Evolutionary conservation across 78 protist species (phyloP).

Genomic region (Monosiga brevicollis): DNA sequence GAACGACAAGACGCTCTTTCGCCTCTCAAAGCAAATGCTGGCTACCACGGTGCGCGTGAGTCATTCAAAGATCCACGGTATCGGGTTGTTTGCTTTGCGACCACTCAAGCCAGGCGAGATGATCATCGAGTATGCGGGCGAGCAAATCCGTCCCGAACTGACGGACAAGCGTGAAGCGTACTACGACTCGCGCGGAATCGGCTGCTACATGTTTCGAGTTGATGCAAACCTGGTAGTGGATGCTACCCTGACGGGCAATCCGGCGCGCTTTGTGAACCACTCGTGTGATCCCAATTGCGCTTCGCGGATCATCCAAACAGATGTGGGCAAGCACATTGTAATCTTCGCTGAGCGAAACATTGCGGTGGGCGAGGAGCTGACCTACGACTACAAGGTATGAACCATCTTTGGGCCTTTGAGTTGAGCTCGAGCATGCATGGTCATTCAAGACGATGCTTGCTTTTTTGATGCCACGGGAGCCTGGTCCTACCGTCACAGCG

Average conservation of each 20-base stretch:
- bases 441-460: not conserved
- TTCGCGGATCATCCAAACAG: constrained; percentile 36
- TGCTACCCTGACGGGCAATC: constrained; percentile 58
- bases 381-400: constrained; percentile 59
- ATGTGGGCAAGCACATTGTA: constrained; percentile 35
- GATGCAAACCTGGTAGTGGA: constrained; percentile 49
- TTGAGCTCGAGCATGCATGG: not conserved
- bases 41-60: not conserved
- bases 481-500: not conserved
- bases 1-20: too few relatives aligned
- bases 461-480: not conserved
- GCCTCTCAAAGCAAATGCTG: too few relatives aligned
- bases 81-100: constrained; percentile 44
- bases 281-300: constrained; percentile 74
- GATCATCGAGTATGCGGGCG: constrained; percentile 70
- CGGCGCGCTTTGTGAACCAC: constrained; percentile 81
- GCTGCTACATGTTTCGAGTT: constrained; percentile 63
- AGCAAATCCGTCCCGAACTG: not conserved
- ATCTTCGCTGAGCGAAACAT: constrained; percentile 41
- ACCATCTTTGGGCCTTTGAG: not conserved
- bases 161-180: not conserved
- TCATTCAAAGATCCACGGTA: constrained; percentile 30
- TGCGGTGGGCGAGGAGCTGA: constrained; percentile 49
- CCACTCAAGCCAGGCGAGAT: constrained; percentile 15
- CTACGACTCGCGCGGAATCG: constrained; percentile 38